Percentiles rank a stretch among this genome's conserved stretches.
Evolutionary conservation across 129 eudicot species (phyloP).

Genomic region (Flaveria ramosissima): DNA sequence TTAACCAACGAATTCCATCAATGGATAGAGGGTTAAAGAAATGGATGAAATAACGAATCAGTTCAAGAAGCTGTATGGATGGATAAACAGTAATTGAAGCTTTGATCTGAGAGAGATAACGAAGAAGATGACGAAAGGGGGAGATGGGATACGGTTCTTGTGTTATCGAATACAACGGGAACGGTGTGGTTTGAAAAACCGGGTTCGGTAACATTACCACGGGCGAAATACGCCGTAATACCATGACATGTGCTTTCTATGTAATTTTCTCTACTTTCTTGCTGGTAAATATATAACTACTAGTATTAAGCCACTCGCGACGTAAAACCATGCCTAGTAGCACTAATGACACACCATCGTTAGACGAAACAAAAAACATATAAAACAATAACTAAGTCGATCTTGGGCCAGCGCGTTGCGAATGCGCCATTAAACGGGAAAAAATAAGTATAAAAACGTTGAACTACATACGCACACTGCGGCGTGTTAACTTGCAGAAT

Average conservation of each 20-base stretch:
- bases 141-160: conserved; percentile 35
- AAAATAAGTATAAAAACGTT: too few species aligned
- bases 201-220: conserved; percentile 30
- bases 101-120: conserved; percentile 37
- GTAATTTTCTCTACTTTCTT: too few species aligned
- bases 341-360: too few species aligned
- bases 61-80: conserved; percentile 10
- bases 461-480: too few species aligned
- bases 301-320: too few species aligned
- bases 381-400: too few species aligned
- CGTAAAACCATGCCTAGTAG: too few species aligned
- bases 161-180: conserved; percentile 20
- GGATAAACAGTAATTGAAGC: conserved; percentile 23
- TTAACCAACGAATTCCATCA: neutral
- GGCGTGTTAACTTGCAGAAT: too few species aligned
- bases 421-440: too few species aligned
- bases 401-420: too few species aligned
- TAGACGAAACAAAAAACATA: too few species aligned
- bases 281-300: too few species aligned
- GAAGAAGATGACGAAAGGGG: conserved; percentile 34
- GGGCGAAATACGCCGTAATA: conserved; percentile 12
- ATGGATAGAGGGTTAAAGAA: conserved; percentile 31
- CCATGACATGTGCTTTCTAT: neutral
- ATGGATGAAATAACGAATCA: neutral
- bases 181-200: conserved; percentile 33